Evolutionary conservation across 106 monocot genomes (phyloP), one percentile per base, ranked within the genome.

Genomic region (Dioscorea dumetorum): DNA sequence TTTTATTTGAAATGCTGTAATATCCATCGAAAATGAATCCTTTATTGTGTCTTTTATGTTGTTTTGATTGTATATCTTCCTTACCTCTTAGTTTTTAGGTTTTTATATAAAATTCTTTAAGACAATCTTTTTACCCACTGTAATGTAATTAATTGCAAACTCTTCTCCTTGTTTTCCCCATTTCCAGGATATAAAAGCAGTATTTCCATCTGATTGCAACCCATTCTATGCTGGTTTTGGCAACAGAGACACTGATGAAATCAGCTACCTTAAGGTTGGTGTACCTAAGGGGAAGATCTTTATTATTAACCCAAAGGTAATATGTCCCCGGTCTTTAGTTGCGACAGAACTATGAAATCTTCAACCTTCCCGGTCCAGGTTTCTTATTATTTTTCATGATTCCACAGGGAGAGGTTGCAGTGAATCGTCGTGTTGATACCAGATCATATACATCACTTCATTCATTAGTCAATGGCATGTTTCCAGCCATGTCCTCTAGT

Each of bases 201-300:
- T 94, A 69, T 94, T 94, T 82, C 94, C 87, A 68, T 67, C 66
- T 57, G 94, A 94, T 57, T 78, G 79, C 79, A 87, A 84, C 70
- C 94, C 94, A 49, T 94, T 94, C 68, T 94, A 94, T 80, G 94
- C 94, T 78, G 94, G 94, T 71, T 94, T 94, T 73, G 94, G 94
- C 31, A 94, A 94, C 41, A 84, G 94, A 78, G 84, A 84, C 73
- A 94, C 94, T 34, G 94, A 94, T 80, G 94, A 94, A 63, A 72
- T 94, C 72, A 94, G 94, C 77, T 94, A 94, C 71, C 74, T 94
- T 48, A 90, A 87, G 54, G 94, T 90, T 48, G 94, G 94, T 4
- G 76, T 94, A 69, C 94, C 94, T 57, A 80, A 87, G 49, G 90
- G 94, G 21, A 94, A 94, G 73, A 87, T 94, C 65, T 94, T 94